Conservation (phyloP, 352 stramenopile species). For the Phytophthora gonapodyides region DNA sequence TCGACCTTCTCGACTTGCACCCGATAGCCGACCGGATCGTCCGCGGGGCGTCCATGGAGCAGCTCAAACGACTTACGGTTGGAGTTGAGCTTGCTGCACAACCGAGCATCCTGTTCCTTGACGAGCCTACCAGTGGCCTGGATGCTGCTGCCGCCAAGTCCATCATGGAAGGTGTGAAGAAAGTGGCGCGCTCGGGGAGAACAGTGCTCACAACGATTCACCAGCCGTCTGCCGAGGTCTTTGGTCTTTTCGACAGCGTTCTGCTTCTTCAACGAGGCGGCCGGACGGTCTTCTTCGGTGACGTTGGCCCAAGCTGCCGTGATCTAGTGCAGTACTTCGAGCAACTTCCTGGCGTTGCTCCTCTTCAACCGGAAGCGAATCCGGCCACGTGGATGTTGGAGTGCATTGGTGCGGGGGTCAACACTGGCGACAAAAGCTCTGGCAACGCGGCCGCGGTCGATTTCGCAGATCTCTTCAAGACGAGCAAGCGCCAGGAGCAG, state of each 20-base stretch:
- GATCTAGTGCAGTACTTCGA: constrained; percentile 61
- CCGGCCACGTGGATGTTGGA: constrained; percentile 90
- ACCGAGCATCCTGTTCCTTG: constrained; percentile 56
- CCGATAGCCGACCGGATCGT: constrained; percentile 55
- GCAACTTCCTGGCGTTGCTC: constrained; percentile 36
- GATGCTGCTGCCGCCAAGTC: constrained; percentile 71
- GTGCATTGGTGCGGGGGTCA: constrained; percentile 53
- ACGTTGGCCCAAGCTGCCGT: constrained; percentile 40
- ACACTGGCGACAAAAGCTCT: constrained; percentile 11
- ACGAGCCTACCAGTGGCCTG: constrained; percentile 66
- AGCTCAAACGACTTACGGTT: constrained; percentile 60
- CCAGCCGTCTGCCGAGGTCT: constrained; percentile 51
- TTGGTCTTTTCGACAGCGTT: constrained; percentile 86
- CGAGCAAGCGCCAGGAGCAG: constrained; percentile 32
- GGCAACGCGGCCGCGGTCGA: constrained; percentile 19
- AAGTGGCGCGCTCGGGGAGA: constrained; percentile 65
- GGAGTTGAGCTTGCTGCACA: constrained; percentile 53
- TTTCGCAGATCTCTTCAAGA: constrained; percentile 48
- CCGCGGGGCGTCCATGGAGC: constrained; percentile 47
- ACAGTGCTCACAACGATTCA: constrained; percentile 71
- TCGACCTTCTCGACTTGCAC: constrained; percentile 77
- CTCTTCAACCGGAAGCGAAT: constrained; percentile 38
- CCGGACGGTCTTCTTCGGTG: constrained; percentile 57
- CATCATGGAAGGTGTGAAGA: constrained; percentile 67
- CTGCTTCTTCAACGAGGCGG: constrained; percentile 73